phyloP scores from a whole-genome alignment of 768 basidiomycete species.

The Hortiboletus campestris region DNA sequence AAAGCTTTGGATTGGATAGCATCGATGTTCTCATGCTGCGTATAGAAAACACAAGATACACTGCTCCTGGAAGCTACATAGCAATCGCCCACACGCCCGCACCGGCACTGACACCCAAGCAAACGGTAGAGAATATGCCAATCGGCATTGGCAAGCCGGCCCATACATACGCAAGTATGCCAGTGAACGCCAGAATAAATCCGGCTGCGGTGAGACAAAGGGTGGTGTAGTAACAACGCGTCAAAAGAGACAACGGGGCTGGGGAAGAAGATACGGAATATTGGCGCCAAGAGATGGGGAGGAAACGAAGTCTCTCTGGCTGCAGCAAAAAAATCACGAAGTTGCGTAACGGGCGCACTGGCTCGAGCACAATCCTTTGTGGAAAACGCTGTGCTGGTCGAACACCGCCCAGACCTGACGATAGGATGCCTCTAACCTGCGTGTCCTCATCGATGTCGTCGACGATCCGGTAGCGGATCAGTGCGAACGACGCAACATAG shows the following conservation, averaged over 20 bases:
- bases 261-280: neutral
- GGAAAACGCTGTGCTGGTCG: slow-evolving; percentile 5
- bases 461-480: slow-evolving; percentile 28
- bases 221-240: slow-evolving; percentile 26
- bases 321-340: neutral
- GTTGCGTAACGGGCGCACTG: slow-evolving; percentile 6
- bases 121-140: slow-evolving; percentile 29
- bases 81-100: slow-evolving; percentile 27
- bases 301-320: neutral
- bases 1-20: neutral
- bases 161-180: slow-evolving; percentile 29
- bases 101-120: slow-evolving; percentile 21
- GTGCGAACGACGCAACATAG: slow-evolving; percentile 27
- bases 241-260: slow-evolving; percentile 21
- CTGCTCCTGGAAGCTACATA: slow-evolving; percentile 4
- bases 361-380: slow-evolving; percentile 17
- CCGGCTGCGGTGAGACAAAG: slow-evolving; percentile 24
- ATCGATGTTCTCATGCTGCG: neutral
- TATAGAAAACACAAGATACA: neutral
- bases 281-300: neutral
- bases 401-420: neutral
- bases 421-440: slow-evolving; percentile 10
- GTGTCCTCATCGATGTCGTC: slow-evolving; percentile 14
- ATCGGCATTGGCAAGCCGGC: slow-evolving; percentile 20
- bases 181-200: slow-evolving; percentile 25